A percentile compares a stretch with the other conserved stretches of the same genome.
Conservation (phyloP, 257 asterid species). For the Solanum ossicruentum region DNA sequence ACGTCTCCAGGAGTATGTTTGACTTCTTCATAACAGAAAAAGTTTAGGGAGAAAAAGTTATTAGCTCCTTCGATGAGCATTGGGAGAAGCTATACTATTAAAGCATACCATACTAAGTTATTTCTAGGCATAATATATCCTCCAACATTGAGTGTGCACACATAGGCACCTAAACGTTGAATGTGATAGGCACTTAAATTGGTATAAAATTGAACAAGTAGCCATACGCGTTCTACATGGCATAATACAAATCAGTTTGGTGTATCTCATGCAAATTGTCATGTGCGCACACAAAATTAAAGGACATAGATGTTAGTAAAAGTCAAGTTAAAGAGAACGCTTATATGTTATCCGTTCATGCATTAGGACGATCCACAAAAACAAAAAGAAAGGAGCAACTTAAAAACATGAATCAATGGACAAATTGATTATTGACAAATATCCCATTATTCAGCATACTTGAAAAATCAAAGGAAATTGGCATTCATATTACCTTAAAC, state of each 20-base stretch:
- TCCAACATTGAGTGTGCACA: no score
- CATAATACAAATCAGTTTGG: no score
- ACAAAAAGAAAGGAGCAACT: background rate
- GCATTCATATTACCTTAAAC: slow-evolving; percentile 16
- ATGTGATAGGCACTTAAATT: no score
- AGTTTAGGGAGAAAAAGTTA: background rate
- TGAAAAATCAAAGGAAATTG: background rate
- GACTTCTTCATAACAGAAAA: background rate
- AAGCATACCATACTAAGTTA: background rate
- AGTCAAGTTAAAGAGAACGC: background rate
- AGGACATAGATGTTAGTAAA: no score
- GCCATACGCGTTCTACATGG: no score
- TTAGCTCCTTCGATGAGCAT: background rate
- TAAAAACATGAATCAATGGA: background rate
- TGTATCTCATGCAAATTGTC: no score
- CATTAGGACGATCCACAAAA: background rate
- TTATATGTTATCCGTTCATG: background rate
- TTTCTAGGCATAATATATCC: background rate
- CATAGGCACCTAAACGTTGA: no score
- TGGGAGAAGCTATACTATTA: background rate
- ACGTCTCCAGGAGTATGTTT: background rate
- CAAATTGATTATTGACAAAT: background rate
- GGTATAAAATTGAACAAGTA: no score
- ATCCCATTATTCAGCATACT: background rate
- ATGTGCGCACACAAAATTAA: no score